These are phyloP conservation scores for Kluyveromyces nonfermentans DNA, from an alignment of 805 yeast genomes.

Conservation along the genomic window DNA sequence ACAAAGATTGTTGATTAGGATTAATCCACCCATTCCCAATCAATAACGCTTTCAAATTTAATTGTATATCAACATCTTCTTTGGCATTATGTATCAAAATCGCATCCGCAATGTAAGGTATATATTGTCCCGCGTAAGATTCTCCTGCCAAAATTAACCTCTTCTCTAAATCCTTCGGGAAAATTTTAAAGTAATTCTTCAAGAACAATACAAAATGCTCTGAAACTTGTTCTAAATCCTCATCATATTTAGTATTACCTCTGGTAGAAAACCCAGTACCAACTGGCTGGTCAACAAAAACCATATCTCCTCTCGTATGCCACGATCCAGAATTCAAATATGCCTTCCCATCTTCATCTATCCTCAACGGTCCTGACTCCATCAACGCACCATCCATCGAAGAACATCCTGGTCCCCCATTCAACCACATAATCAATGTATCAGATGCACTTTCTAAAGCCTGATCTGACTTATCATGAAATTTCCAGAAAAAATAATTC, in stretches of 20 bases:
- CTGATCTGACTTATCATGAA: conserved; percentile 26
- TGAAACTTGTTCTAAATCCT: conserved; percentile 48
- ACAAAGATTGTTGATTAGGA: conserved; percentile 74
- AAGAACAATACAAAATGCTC: conserved; percentile 57
- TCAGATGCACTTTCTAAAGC: conserved; percentile 22
- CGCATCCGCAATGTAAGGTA: conserved; percentile 74
- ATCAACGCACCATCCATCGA: conserved; percentile 95
- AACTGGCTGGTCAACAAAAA: conserved; percentile 89
- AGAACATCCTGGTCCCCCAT: conserved; percentile 98
- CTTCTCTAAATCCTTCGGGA: conserved; percentile 59
- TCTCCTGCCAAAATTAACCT: conserved; percentile 85
- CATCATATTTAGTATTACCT: conserved; percentile 33
- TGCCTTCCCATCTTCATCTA: conserved; percentile 39
- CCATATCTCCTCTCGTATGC: conserved; percentile 67
- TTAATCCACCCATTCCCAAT: conserved; percentile 95
- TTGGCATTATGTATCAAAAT: conserved; percentile 40
- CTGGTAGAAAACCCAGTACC: conserved; percentile 85
- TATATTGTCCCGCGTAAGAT: conserved; percentile 94
- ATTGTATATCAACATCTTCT: conserved; percentile 8
- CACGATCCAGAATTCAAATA: conserved; percentile 66
- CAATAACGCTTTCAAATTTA: conserved; percentile 54
- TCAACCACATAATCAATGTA: conserved; percentile 73
- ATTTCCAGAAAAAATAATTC: conserved; percentile 72
- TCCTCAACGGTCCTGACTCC: conserved; percentile 85
- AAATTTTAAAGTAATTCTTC: conserved; percentile 52